Base-by-base conservation (phyloP, 2,329 filamentous ascomycete genomes). In the Fusarium dimerum region DNA sequence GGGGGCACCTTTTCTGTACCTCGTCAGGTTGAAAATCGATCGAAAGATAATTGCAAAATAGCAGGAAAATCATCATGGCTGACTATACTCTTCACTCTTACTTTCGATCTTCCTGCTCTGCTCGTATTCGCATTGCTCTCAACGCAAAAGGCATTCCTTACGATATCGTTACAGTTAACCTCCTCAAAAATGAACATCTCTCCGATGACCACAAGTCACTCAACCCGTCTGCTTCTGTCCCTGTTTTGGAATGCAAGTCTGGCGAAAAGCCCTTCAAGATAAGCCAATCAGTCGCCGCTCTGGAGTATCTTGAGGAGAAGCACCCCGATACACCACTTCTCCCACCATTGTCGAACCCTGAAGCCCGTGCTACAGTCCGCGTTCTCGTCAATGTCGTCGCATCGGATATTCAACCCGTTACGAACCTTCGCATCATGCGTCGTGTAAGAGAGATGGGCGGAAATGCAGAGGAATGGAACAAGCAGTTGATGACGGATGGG, bases 81-180 rank as follows among this genome's bases (percentile, higher is more conserved):
- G 52, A 59, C 2, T 75, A 71, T 61, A 73, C 68, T 2, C 77
- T 87, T 10, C 78, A 86, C 71, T 80, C 76, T 54, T 86, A 85
- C 71, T 85, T 81, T 69, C 76, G 81, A 56, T 87, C 84, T 44
- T 85, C 82, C 15, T 87, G 83, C 70, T 81, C 82, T 1, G 82
- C 79, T 1, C 79, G 84, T 12, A 71, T 87, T 6, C 82, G 82
- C 43, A 86, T 86, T 53, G 81, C 82, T 11, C 71, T 85, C 2
- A 71, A 80, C 50, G 71, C 83, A 46, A 87, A 87, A 59, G 64
- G 64, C 18, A 75, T 86, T 47, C 58, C 71, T 3, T 80, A 79
- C 58, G 73, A 74, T 7, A 67, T 73, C 17, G 67, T 75, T 32
- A 72, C 74, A 47, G 70, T 85, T 64, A 80, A 85, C 61, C 76